Conservation (phyloP, 495 filamentous ascomycete genomes). For the Aspergillus biplanus region DNA sequence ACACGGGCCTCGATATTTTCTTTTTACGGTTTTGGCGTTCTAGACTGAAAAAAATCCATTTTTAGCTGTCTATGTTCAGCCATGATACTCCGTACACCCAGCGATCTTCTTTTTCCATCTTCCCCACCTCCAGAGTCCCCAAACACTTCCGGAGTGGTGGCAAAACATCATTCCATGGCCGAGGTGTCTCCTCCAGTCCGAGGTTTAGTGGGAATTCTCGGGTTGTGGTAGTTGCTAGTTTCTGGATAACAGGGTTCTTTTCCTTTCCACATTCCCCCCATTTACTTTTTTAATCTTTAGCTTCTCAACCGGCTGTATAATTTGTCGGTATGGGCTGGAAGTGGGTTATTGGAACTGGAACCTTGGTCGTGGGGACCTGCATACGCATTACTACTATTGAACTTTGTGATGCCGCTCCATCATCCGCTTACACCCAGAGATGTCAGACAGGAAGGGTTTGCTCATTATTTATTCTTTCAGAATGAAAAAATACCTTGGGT, state of each 20-base stretch:
- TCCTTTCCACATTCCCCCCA: neutral
- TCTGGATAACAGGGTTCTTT: neutral
- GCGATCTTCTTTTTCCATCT: neutral
- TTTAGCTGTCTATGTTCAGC: neutral
- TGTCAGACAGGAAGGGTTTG: neutral
- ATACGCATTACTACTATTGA: slow-evolving; percentile 3
- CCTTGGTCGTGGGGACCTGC: neutral
- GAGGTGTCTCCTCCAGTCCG: too few relatives aligned
- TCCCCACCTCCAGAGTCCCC: too few relatives aligned
- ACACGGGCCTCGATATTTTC: neutral
- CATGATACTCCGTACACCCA: neutral
- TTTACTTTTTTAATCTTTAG: neutral
- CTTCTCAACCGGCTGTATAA: neutral
- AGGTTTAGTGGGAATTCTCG: neutral
- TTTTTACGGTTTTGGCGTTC: neutral
- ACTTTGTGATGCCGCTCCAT: neutral
- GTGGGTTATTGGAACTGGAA: neutral
- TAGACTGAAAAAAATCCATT: neutral
- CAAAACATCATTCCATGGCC: neutral
- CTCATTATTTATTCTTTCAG: too few relatives aligned
- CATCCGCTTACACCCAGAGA: neutral
- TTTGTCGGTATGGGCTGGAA: neutral
- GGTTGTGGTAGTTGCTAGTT: neutral
- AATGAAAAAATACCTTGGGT: too few relatives aligned
- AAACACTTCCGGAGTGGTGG: neutral